Percentiles rank a stretch among this genome's conserved stretches.
Evolutionary conservation across 352 stramenopile species (phyloP).

Genomic region (Hyaloperonospora arabidopsidis): DNA sequence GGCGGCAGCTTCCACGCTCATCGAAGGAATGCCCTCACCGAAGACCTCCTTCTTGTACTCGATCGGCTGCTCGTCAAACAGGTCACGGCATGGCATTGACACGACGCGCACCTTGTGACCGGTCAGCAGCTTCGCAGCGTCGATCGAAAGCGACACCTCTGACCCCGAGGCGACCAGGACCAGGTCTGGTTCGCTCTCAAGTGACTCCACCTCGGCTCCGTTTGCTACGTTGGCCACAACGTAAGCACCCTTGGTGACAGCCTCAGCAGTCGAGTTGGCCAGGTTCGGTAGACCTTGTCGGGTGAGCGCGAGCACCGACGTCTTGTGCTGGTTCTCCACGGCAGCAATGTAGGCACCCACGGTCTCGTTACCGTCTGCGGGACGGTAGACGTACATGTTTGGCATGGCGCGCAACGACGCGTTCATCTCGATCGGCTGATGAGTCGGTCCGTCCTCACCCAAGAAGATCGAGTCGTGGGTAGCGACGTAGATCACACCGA

Average conservation of each 20-base stretch:
- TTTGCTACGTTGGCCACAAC: slow-evolving; percentile 74
- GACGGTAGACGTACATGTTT: slow-evolving; percentile 97
- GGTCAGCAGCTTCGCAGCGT: slow-evolving; percentile 88
- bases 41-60: slow-evolving; percentile 96
- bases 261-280: slow-evolving; percentile 81
- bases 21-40: slow-evolving; percentile 88
- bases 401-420: slow-evolving; percentile 93
- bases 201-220: slow-evolving; percentile 59
- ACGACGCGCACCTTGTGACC: slow-evolving; percentile 89
- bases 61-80: slow-evolving; percentile 94
- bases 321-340: slow-evolving; percentile 76
- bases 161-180: slow-evolving; percentile 91
- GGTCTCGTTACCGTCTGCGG: slow-evolving; percentile 98
- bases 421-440: slow-evolving; percentile 99
- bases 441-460: slow-evolving; percentile 98
- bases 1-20: slow-evolving; percentile 93
- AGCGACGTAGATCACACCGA: slow-evolving; percentile 97
- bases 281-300: slow-evolving; percentile 89
- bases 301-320: slow-evolving; percentile 91
- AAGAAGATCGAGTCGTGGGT: slow-evolving; percentile 99
- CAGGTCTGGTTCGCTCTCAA: slow-evolving; percentile 80
- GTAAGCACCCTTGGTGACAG: slow-evolving; percentile 88
- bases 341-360: slow-evolving; percentile 90
- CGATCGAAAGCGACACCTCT: slow-evolving; percentile 93
- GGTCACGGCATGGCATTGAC: slow-evolving; percentile 95